A percentile compares a stretch with the other conserved stretches of the same genome.
Conservation (phyloP, 768 basidiomycete genomes). For the Amanita phalloides region DNA sequence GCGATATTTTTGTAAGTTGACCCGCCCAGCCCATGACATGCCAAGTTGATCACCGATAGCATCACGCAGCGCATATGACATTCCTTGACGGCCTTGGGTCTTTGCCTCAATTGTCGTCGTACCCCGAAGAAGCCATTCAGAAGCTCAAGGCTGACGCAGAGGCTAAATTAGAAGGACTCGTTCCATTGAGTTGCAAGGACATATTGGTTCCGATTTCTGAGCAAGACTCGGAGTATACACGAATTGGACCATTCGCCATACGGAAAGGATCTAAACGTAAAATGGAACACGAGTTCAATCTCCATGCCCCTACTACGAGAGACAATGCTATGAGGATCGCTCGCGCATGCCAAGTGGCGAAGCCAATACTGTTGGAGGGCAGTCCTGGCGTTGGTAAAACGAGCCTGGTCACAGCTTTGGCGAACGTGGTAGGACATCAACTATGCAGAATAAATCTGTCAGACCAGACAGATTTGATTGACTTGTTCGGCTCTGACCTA, state of each 20-base stretch:
- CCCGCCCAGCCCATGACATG: not conserved
- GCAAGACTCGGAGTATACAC: constrained; percentile 29
- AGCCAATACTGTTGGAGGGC: constrained; percentile 92
- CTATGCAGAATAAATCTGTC: constrained; percentile 94
- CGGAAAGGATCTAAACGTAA: constrained; percentile 38
- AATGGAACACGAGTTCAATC: constrained; percentile 47
- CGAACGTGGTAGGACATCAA: constrained; percentile 64
- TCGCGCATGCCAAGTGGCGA: constrained; percentile 80
- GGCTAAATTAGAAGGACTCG: constrained; percentile 41
- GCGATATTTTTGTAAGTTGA: constrained; percentile 58
- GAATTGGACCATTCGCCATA: constrained; percentile 70
- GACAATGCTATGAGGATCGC: constrained; percentile 83
- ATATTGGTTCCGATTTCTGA: constrained; percentile 14
- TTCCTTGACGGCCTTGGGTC: constrained; percentile 83
- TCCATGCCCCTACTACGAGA: constrained; percentile 81
- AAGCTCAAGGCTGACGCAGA: constrained; percentile 51
- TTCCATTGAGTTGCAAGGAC: constrained; percentile 30
- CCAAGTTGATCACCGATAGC: constrained; percentile 32
- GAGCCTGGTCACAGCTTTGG: constrained; percentile 81
- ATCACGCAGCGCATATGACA: constrained; percentile 90
- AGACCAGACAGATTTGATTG: constrained; percentile 94
- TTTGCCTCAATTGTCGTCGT: constrained; percentile 59
- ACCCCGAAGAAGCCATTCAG: constrained; percentile 48
- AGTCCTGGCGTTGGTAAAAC: constrained; percentile 99
- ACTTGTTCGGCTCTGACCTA: constrained; percentile 92